A percentile compares a stretch with the other conserved stretches of the same genome.
Evolutionary conservation across 768 basidiomycete genomes (phyloP).

Genomic region (Steccherinum ochraceum): DNA sequence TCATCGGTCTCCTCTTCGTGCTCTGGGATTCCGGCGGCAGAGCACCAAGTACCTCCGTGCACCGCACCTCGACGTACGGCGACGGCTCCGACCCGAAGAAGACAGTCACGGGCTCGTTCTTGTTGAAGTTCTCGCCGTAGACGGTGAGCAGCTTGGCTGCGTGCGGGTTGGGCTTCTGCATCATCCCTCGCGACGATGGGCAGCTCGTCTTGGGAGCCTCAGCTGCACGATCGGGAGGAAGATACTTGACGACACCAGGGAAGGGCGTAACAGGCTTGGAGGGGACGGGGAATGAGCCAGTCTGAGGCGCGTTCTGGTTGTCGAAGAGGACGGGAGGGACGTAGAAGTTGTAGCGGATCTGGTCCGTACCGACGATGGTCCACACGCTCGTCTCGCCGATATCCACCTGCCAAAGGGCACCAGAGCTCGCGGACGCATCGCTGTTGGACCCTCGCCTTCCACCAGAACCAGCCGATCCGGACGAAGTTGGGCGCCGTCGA

Average conservation of each 20-base stretch:
- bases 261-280: conserved; percentile 81
- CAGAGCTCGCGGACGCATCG: conserved; percentile 66
- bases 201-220: conserved; percentile 75
- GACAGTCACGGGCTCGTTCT: conserved; percentile 71
- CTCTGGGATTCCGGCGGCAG: conserved; percentile 66
- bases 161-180: conserved; percentile 75
- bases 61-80: conserved; percentile 82
- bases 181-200: conserved; percentile 54
- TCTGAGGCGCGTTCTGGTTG: conserved; percentile 66
- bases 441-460: conserved; percentile 60
- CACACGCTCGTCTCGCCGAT: conserved; percentile 92
- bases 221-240: conserved; percentile 81
- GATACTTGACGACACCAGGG: conserved; percentile 85
- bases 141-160: conserved; percentile 77
- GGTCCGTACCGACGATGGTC: conserved; percentile 88
- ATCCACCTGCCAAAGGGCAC: conserved; percentile 83
- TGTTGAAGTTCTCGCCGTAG: conserved; percentile 86
- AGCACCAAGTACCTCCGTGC: conserved; percentile 80
- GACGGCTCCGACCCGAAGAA: conserved; percentile 87
- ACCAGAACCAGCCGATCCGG: conserved; percentile 37
- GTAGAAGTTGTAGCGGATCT: conserved; percentile 91
- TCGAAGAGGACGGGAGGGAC: conserved; percentile 82
- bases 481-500: conserved; percentile 72
- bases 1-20: conserved; percentile 68
- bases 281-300: conserved; percentile 71